phyloP scores from a whole-genome alignment of 2,329 filamentous ascomycete genomes.

The Paradendryphiella salina region DNA sequence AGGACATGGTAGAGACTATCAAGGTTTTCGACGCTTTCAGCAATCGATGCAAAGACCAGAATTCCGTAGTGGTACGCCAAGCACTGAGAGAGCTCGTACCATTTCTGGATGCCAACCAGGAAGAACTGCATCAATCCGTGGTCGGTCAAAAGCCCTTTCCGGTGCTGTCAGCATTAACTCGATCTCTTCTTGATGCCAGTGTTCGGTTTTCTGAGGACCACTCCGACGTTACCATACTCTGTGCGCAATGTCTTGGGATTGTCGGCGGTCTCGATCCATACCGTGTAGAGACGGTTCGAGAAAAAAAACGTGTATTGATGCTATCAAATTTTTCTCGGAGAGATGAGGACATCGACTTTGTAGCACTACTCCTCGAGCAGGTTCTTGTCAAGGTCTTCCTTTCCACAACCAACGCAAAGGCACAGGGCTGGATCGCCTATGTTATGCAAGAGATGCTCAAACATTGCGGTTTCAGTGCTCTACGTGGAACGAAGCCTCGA shows the following conservation, averaged over 20 bases:
- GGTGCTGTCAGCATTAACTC: constrained; percentile 70
- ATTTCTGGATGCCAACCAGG: constrained; percentile 74
- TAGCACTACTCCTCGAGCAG: constrained; percentile 80
- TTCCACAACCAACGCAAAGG: constrained; percentile 81
- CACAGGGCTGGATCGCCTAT: constrained; percentile 90
- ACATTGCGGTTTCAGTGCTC: constrained; percentile 70
- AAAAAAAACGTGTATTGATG: constrained; percentile 81
- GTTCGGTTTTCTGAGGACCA: constrained; percentile 75
- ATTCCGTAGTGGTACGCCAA: constrained; percentile 80
- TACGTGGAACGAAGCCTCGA: constrained; percentile 56
- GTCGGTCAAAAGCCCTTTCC: constrained; percentile 81
- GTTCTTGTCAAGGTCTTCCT: constrained; percentile 90
- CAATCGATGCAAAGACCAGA: constrained; percentile 77
- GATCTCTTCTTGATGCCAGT: constrained; percentile 82
- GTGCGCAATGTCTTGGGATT: constrained; percentile 80
- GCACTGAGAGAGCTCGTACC: constrained; percentile 75
- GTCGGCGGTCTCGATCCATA: constrained; percentile 93
- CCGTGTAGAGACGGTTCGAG: constrained; percentile 76
- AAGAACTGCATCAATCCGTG: constrained; percentile 75
- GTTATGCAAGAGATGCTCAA: constrained; percentile 90
- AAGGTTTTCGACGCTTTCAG: constrained; percentile 72
- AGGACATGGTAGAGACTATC: constrained; percentile 66
- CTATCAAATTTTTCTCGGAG: constrained; percentile 80
- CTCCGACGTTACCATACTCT: constrained; percentile 69
- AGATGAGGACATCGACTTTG: constrained; percentile 82